A percentile compares a stretch with the other conserved stretches of the same genome.
Evolutionary conservation across 2,329 filamentous ascomycete species (phyloP).

Genomic region (Ascochyta fabae): DNA sequence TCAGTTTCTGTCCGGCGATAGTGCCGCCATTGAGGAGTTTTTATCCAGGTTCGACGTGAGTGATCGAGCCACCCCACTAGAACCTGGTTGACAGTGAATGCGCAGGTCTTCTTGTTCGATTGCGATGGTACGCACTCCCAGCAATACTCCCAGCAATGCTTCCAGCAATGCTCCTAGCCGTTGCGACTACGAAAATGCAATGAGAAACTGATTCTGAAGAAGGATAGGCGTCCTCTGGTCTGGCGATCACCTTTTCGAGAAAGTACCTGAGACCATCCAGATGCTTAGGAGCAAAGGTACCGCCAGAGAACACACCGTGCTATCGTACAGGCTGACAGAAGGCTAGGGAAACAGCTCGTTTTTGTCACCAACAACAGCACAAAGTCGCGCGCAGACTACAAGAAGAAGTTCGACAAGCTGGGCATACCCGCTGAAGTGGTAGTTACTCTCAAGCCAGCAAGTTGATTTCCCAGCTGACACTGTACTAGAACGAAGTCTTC

Average conservation of each 20-base stretch:
- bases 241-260: conserved; percentile 86
- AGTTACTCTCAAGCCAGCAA: conserved; percentile 21
- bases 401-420: conserved; percentile 83
- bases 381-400: conserved; percentile 91
- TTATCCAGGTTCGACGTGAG: conserved; percentile 90
- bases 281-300: conserved; percentile 81
- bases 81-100: conserved; percentile 26
- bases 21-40: conserved; percentile 78
- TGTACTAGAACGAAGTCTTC: conserved; percentile 82
- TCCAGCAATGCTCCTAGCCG: not conserved
- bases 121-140: conserved; percentile 76
- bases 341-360: conserved; percentile 81
- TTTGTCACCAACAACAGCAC: conserved; percentile 99
- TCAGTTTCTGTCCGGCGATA: conserved; percentile 78
- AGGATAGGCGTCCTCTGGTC: conserved; percentile 91
- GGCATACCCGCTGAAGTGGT: conserved; percentile 77
- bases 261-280: conserved; percentile 82
- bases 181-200: not conserved
- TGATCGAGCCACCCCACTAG: conserved; percentile 22
- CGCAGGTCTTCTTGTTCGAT: conserved; percentile 88
- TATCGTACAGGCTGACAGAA: conserved; percentile 3
- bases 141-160: not conserved
- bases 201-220: conserved; percentile 50
- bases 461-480: conserved; percentile 9
- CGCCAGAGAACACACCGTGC: not conserved